phyloP scores from a whole-genome alignment of 371 early-diverging fungal genomes.

The Blakeslea trispora region DNA sequence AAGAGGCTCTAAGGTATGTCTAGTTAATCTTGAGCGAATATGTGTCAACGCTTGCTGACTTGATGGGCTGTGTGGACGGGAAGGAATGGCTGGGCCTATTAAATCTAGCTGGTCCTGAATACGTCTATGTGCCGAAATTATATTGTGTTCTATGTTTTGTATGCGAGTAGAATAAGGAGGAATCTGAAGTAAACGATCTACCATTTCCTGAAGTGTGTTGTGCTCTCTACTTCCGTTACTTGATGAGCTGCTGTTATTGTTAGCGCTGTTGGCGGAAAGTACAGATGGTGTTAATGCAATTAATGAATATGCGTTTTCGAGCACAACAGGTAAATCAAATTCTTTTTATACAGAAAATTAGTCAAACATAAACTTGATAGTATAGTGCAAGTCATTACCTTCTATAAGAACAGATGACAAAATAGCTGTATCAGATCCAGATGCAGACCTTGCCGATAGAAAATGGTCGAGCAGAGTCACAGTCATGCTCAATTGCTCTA shows the following conservation, averaged over 20 bases:
- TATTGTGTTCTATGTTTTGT: constrained; percentile 30
- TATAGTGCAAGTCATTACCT: constrained; percentile 17
- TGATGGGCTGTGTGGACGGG: neutral
- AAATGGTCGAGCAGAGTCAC: constrained; percentile 39
- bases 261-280: constrained; percentile 4
- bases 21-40: too few species aligned
- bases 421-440: constrained; percentile 21
- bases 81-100: constrained; percentile 17
- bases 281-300: constrained; percentile 20
- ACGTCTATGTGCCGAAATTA: constrained; percentile 38
- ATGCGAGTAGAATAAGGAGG: constrained; percentile 40
- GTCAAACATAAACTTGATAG: neutral
- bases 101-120: constrained; percentile 35
- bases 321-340: constrained; percentile 32
- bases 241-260: constrained; percentile 1
- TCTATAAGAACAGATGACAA: constrained; percentile 35
- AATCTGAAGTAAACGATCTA: constrained; percentile 32
- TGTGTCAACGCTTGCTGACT: neutral
- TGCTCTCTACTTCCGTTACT: constrained; percentile 6
- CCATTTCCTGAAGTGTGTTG: constrained; percentile 20
- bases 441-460: constrained; percentile 31
- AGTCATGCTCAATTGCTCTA: constrained; percentile 39
- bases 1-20: too few species aligned
- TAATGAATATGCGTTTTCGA: constrained; percentile 26
- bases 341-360: neutral